Percentiles rank a stretch among this genome's conserved stretches.
Evolutionary conservation across 345 rosid genomes (phyloP).

Genomic region (Lagerstroemia speciosa): DNA sequence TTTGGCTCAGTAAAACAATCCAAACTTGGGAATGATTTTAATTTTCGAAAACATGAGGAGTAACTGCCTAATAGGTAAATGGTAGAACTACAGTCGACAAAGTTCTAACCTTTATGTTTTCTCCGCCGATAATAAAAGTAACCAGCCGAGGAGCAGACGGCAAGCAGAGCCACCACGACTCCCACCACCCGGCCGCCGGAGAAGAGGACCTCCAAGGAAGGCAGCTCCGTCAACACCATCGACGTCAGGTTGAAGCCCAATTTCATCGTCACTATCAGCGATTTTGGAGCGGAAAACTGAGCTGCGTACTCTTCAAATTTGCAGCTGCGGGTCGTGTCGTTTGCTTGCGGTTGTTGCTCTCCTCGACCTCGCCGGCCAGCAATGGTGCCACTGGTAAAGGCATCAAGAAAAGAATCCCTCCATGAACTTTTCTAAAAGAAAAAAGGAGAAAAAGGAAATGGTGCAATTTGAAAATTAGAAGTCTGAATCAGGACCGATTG

Average conservation of each 20-base stretch:
- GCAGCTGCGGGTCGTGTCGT: background rate
- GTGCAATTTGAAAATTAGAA: background rate
- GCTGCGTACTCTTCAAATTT: background rate
- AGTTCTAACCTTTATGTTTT: too few relatives aligned
- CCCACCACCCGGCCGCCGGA: background rate
- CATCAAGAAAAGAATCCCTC: background rate
- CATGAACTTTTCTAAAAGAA: background rate
- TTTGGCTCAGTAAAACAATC: too few relatives aligned
- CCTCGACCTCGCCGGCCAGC: background rate
- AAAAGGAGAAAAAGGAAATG: background rate
- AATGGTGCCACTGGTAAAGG: too few relatives aligned
- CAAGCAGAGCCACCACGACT: background rate
- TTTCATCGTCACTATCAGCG: background rate
- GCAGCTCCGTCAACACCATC: background rate
- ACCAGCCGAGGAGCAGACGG: too few relatives aligned
- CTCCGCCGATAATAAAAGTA: too few relatives aligned
- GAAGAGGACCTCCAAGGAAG: background rate
- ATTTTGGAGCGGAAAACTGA: background rate
- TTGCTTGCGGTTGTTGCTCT: background rate
- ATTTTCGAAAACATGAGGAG: too few relatives aligned
- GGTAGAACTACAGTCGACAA: too few relatives aligned
- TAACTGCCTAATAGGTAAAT: too few relatives aligned
- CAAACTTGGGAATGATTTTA: too few relatives aligned
- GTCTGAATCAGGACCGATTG: too few relatives aligned
- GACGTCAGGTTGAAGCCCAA: background rate